These are phyloP conservation scores for Podospora pseudopauciseta DNA, from an alignment of 495 filamentous ascomycete genomes.

Conservation along the genomic window DNA sequence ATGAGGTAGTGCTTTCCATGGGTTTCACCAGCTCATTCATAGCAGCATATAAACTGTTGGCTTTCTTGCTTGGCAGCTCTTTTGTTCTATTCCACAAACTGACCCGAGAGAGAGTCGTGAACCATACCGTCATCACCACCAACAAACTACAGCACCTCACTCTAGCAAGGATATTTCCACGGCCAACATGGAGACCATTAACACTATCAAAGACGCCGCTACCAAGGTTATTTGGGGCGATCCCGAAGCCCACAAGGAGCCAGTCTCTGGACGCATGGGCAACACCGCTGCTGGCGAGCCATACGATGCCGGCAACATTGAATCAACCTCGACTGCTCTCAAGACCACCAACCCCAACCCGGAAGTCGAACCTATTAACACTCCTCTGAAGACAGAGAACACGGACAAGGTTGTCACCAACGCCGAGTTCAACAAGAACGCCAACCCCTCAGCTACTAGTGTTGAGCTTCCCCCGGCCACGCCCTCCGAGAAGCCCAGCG, in stretches of 20 bases:
- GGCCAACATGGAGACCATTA: slow-evolving; percentile 51
- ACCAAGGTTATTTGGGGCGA: slow-evolving; percentile 52
- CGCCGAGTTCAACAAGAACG: neutral
- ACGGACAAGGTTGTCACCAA: neutral
- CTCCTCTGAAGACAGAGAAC: neutral
- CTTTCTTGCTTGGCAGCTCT: slow-evolving; percentile 2
- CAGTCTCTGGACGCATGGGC: slow-evolving; percentile 50
- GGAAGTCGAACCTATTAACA: neutral
- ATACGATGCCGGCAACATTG: slow-evolving; percentile 55
- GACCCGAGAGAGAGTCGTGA: neutral
- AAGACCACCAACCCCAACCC: slow-evolving; percentile 8
- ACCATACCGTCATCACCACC: neutral
- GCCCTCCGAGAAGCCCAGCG: slow-evolving; percentile 5
- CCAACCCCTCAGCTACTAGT: slow-evolving; percentile 3
- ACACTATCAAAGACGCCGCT: slow-evolving; percentile 45
- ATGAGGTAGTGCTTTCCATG: neutral
- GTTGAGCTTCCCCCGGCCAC: slow-evolving; percentile 6
- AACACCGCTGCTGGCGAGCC: slow-evolving; percentile 55
- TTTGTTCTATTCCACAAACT: neutral
- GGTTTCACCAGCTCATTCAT: neutral
- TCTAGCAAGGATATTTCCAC: neutral
- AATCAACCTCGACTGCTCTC: slow-evolving; percentile 4
- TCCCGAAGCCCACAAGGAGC: slow-evolving; percentile 42
- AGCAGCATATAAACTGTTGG: neutral
- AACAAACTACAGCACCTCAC: neutral